These are phyloP conservation scores for Magnusiomyces clavatus DNA, from an alignment of 1,139 yeast genomes.

Conservation along the genomic window DNA sequence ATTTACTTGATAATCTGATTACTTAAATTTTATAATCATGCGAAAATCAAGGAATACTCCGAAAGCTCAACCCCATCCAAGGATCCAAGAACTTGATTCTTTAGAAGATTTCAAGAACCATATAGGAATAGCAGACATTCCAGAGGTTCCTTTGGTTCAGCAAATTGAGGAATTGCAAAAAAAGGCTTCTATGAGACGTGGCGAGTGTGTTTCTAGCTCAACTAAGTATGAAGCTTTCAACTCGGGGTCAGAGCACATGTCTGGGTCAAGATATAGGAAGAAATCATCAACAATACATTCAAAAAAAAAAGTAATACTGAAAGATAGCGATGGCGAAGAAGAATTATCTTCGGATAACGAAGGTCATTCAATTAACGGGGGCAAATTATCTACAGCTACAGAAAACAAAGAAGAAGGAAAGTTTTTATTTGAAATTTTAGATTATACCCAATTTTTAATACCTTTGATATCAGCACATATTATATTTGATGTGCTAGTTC, in stretches of 20 bases:
- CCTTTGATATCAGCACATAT: constrained; percentile 31
- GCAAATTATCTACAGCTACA: background rate
- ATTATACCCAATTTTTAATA: constrained; percentile 27
- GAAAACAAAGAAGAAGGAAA: constrained; percentile 20
- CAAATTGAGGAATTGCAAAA: constrained; percentile 24
- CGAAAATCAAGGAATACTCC: background rate
- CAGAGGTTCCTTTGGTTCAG: constrained; percentile 24
- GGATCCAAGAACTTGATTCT: constrained; percentile 20
- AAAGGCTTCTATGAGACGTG: constrained; percentile 6
- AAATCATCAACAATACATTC: background rate
- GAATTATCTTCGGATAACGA: background rate
- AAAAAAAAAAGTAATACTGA: background rate
- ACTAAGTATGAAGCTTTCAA: background rate
- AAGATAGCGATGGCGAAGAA: background rate
- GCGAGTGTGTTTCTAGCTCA: background rate
- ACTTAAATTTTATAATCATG: too few relatives aligned
- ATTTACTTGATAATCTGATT: too few relatives aligned
- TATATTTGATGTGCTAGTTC: constrained; percentile 30
- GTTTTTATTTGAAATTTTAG: constrained; percentile 26
- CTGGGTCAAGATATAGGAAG: background rate
- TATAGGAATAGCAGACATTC: constrained; percentile 22
- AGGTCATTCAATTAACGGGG: background rate
- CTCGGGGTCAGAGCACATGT: background rate
- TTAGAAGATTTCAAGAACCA: constrained; percentile 19
- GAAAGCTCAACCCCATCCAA: constrained; percentile 12